Evolutionary conservation across 441 rosid species (phyloP).

Genomic region (Populus hybrid): DNA sequence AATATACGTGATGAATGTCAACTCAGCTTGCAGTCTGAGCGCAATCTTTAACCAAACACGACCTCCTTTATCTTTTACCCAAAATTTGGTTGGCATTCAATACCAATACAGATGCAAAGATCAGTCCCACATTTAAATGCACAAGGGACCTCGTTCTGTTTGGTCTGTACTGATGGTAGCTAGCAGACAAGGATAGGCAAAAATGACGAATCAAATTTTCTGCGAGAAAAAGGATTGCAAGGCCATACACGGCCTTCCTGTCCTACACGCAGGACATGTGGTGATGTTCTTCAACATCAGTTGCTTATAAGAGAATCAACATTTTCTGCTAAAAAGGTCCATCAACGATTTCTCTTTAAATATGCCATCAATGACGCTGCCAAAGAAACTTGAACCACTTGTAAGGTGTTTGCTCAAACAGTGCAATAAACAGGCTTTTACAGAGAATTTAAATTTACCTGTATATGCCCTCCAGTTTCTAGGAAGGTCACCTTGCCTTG

Average conservation of each 20-base stretch:
- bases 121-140: neutral
- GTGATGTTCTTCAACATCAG: slow-evolving; percentile 8
- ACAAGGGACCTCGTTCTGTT: slow-evolving; percentile 6
- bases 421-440: neutral
- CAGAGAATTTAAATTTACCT: neutral
- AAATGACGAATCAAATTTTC: neutral
- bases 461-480: no score
- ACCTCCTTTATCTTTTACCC: neutral
- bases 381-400: slow-evolving; percentile 1
- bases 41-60: no score
- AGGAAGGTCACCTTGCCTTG: slow-evolving; percentile 7
- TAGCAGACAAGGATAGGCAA: slow-evolving; percentile 8
- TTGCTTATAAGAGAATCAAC: neutral
- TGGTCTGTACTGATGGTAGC: slow-evolving; percentile 1
- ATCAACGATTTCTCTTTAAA: neutral
- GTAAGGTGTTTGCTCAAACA: neutral
- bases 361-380: slow-evolving; percentile 2
- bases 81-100: neutral
- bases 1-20: neutral
- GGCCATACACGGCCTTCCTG: neutral
- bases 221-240: neutral
- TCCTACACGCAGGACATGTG: slow-evolving; percentile 1
- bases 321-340: slow-evolving; percentile 1
- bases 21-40: neutral
- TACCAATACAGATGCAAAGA: neutral